Evolutionary conservation across 768 basidiomycete genomes (phyloP), one percentile per base, ranked within the genome.

Genomic region (Gelatoporia subvermispora): DNA sequence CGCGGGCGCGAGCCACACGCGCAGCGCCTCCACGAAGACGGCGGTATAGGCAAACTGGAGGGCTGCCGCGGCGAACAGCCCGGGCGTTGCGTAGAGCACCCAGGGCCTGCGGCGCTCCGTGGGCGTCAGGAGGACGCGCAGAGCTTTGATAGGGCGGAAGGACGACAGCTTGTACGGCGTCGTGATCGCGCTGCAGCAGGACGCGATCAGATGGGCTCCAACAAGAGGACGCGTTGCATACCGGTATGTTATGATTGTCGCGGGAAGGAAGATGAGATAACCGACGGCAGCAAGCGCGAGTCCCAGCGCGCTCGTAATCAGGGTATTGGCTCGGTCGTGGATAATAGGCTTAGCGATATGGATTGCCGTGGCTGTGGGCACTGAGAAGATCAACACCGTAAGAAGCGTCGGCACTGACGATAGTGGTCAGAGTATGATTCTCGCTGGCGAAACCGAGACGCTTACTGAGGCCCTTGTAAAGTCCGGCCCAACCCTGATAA

Each of bases 51-150:
- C 55, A 13, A 81, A 65, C 48, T 77, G 76, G 17, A 70, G 45
- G 4, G 74, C 54, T 40, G 77, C 66, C 0, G 72, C 65, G 2
- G 67, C 59, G 34, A 80, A 66, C 36, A 84, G 67, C 13, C 80
- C 90, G 0, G 90, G 90, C 1, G 89, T 91, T 36, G 88, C 57
- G 62, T 89, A 93, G 39, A 93, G 63, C 35, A 84, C 73, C 88
- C 88, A 93, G 2, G 88, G 90, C 9, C 76, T 76, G 24, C 78
- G 76, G 45, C 82, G 79, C 63, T 93, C 90, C 5, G 88, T 90
- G 4, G 88, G 85, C 0, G 90, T 93, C 47, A 93, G 72, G 28
- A 93, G 71, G 50, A 83, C 65, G 18, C 85, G 84, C 15, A 92
- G 65, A 17, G 85, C 78, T 51, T 76, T 71, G 47, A 76, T 59